phyloP scores from a whole-genome alignment of 345 rosid genomes.

The Theobroma cacao region DNA sequence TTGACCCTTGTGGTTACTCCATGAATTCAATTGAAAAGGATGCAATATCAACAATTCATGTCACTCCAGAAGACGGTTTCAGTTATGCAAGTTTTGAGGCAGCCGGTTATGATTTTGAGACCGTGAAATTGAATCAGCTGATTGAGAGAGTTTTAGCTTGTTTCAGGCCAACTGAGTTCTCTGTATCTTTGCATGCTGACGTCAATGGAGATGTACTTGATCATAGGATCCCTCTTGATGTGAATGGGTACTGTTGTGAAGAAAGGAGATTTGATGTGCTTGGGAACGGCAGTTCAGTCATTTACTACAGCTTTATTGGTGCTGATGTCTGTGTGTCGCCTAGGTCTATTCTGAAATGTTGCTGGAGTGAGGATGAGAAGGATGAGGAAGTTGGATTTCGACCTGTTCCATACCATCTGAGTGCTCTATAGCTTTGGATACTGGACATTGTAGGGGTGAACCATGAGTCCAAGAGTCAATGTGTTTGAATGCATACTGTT shows the following conservation, averaged over 20 bases:
- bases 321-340: slow-evolving; percentile 41
- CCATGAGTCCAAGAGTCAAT: not conserved
- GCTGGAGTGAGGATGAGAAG: slow-evolving; percentile 55
- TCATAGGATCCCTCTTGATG: slow-evolving; percentile 32
- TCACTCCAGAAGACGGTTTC: slow-evolving; percentile 93
- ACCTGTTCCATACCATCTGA: not conserved
- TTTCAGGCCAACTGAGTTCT: slow-evolving; percentile 72
- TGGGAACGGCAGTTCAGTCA: slow-evolving; percentile 41
- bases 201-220: slow-evolving; percentile 21
- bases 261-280: slow-evolving; percentile 37
- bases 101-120: slow-evolving; percentile 63
- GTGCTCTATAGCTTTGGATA: slow-evolving; percentile 6
- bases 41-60: slow-evolving; percentile 84
- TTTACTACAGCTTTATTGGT: slow-evolving; percentile 43
- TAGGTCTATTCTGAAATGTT: slow-evolving; percentile 49
- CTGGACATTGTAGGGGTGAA: not conserved
- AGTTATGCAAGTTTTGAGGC: slow-evolving; percentile 97
- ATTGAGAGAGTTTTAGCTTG: slow-evolving; percentile 75
- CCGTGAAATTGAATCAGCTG: slow-evolving; percentile 36
- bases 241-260: slow-evolving; percentile 45
- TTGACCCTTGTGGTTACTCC: slow-evolving; percentile 97
- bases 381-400: slow-evolving; percentile 30
- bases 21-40: slow-evolving; percentile 86
- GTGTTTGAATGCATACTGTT: not conserved
- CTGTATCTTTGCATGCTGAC: slow-evolving; percentile 64